Base-by-base conservation (phyloP, 1,284 basidiomycete species). In the Apiotrichum akiyoshidainum region DNA sequence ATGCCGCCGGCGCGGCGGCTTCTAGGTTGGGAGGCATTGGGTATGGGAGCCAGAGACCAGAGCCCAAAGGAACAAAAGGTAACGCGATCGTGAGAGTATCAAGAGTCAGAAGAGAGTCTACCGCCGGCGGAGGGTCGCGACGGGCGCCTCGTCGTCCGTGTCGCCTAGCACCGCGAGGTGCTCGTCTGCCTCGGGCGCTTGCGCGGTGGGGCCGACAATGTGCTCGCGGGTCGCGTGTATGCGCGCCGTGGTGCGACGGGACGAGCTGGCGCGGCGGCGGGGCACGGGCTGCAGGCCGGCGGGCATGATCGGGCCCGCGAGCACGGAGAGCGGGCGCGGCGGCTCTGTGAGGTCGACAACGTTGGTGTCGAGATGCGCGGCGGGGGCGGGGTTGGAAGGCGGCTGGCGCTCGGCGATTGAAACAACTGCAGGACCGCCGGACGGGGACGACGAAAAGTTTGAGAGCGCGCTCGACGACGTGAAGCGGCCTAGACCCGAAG, bases 321-420 rank as follows among this genome's bases (percentile, higher is more conserved):
- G 26, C 17, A 56, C 48, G 26, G 45, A 37, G 6, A 16, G 26
- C 9, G 39, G 19, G 35, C 33, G 45, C 16, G 34, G 12, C n/a
- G 14, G 17, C 9, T 21, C 42, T 6, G 41, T 31, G 26, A 34
- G 22, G 65, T 68, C 34, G 68, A 68, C 54, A 64, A 31, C 26
- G 26, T 31, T 31, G 64, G n/a, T 71, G 61, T 22, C 63, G 7
- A 7, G 4, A 7, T 51, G 2, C 68, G 65, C 14, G 58, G 54
- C 19, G 55, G 61, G 37, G 61, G 63, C 11, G 68, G 66, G 37
- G 65, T 31, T 68, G 71, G 19, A 68, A 69, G 42, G 14, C 14
- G 17, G 44, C 75, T 74, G 44, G 76, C 68, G 11, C 68, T 70
- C 45, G 68, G 75, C 75, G 53, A 71, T 70, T 5, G 70, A 62